Conservation (phyloP, 805 yeast species). For the Saturnispora besseyi region DNA sequence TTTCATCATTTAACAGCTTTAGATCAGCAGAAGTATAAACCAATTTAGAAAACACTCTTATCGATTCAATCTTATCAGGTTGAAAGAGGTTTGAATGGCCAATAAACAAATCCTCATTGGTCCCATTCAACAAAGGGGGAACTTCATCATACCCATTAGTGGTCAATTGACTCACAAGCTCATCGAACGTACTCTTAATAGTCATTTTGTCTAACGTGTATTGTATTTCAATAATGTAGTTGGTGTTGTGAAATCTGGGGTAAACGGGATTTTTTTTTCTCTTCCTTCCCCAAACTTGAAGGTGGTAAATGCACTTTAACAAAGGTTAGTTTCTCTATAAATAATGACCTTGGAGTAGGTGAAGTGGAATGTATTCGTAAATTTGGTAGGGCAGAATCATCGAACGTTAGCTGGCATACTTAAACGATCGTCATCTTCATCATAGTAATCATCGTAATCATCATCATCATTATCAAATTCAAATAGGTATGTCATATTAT, state of each 20-base stretch:
- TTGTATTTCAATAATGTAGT: neutral
- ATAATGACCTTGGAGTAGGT: neutral
- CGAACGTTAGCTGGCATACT: too few relatives aligned
- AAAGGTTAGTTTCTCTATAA: neutral
- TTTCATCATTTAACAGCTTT: constrained; percentile 1
- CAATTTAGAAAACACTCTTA: constrained; percentile 16
- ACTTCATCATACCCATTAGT: constrained; percentile 10
- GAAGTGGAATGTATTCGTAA: too few relatives aligned
- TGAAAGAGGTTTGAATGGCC: constrained; percentile 21
- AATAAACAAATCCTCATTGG: constrained; percentile 21
- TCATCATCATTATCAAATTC: neutral
- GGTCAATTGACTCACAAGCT: neutral
- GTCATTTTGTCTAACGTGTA: neutral
- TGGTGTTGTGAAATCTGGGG: neutral
- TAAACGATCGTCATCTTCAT: neutral
- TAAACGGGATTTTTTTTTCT: neutral
- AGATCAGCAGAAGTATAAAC: constrained; percentile 8
- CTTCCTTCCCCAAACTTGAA: neutral
- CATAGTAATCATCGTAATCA: neutral
- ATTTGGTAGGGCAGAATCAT: too few relatives aligned
- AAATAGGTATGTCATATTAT: constrained; percentile 16
- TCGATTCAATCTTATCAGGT: constrained; percentile 15
- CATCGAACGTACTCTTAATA: neutral
- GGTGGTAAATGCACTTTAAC: neutral
- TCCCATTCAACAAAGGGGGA: constrained; percentile 17